Evolutionary conservation across 768 basidiomycete genomes (phyloP).

Genomic region (Pisolithus tinctorius): DNA sequence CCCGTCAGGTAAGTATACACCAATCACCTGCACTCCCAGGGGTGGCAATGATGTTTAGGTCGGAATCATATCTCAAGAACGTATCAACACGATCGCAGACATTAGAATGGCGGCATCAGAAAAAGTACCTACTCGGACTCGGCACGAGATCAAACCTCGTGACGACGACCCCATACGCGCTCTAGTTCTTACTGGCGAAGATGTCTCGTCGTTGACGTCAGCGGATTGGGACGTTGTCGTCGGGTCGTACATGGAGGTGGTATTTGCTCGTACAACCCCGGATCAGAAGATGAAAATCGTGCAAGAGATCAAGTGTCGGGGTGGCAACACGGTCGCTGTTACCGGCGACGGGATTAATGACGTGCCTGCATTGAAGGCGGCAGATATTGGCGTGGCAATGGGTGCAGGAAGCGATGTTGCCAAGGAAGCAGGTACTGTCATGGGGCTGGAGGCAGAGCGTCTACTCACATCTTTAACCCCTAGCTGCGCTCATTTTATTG

Average conservation of each 20-base stretch:
- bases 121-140: conserved; percentile 6
- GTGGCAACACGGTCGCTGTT: conserved; percentile 44
- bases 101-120: conserved; percentile 5
- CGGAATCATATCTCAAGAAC: conserved; percentile 34
- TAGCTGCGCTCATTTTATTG: conserved; percentile 41
- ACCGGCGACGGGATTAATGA: conserved; percentile 56
- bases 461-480: no score
- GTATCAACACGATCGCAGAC: conserved; percentile 28
- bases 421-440: conserved; percentile 36
- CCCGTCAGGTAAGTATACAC: conserved; percentile 32
- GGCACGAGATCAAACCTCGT: conserved; percentile 26
- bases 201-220: conserved; percentile 29
- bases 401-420: conserved; percentile 43
- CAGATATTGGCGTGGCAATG: conserved; percentile 52
- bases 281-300: conserved; percentile 56
- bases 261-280: conserved; percentile 49
- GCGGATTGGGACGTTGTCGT: conserved; percentile 35
- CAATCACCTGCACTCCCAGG: neutral
- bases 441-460: no score
- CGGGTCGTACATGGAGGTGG: conserved; percentile 36
- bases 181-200: conserved; percentile 40
- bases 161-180: conserved; percentile 32
- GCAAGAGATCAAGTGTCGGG: conserved; percentile 42
- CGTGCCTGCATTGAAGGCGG: conserved; percentile 42
- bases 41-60: conserved; percentile 20